Evolutionary conservation across 2,329 filamentous ascomycete genomes (phyloP), one percentile per base, ranked within the genome.

Genomic region (Sporothrix inflata): DNA sequence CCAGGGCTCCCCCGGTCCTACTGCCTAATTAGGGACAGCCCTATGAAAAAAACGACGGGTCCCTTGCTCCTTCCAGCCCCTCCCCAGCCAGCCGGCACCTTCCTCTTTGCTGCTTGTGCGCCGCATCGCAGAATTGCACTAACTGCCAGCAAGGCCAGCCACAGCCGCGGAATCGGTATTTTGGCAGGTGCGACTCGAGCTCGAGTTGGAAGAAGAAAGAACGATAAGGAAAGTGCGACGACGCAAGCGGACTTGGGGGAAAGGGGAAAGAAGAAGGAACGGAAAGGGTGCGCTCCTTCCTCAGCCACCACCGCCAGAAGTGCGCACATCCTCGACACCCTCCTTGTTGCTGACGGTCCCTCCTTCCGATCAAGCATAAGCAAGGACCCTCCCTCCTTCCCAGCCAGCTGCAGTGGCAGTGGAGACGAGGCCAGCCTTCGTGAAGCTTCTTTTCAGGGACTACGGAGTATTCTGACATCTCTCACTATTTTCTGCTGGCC

Each of bases 1-100:
- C 11, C 21, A 34, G 30, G 67, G 49, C 24, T 24, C 14, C 16
- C 30, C 66, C 66, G 67, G 67, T 30, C 49, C 11, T 45, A 40
- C 67, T 69, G 47, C 49, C 67, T 57, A 55, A 55, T 45, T 40
- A 19, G 67, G 67, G 30, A 55, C 67, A 69, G 66, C 66, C 66
- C 47, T 69, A 69, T 34, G 30, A 68, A 65, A 24, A 47, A 11
- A 24, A 21, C 34, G 12, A 27, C 14, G 3, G 11, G 49, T 30
- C 67, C 49, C 49, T 42, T 24, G 61, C 16, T 49, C 61, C 61
- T 53, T 68, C 65, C 24, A 34, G 42, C 63, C 42, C 27, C 24
- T 45, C n/a, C 8, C 60, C 60, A 40, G 21, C 24, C 24, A 42
- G 45, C 9, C 19, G 24, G 63, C 63, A 67, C 27, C 63, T 67